Conservation (phyloP, 371 early-diverging fungal species). For the Saksenaea oblongispora region DNA sequence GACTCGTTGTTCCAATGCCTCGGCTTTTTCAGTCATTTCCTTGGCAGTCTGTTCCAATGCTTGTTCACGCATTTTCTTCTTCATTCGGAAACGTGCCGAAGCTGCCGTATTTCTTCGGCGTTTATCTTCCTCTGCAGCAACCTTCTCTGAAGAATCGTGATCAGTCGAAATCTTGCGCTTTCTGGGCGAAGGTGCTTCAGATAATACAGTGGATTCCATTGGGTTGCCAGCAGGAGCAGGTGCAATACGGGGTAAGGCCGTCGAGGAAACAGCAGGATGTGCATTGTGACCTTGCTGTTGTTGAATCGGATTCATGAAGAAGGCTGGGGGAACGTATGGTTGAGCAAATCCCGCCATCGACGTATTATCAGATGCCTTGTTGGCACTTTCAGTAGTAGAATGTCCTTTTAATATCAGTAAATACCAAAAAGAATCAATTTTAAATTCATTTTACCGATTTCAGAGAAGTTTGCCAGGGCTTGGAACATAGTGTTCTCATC, state of each 20-base stretch:
- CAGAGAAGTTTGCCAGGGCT: conserved; percentile 8
- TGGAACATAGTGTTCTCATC: conserved; percentile 9
- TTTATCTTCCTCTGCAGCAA: conserved; percentile 78
- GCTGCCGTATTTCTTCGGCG: conserved; percentile 93
- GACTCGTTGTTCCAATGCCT: conserved; percentile 70
- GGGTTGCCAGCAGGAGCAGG: conserved; percentile 30
- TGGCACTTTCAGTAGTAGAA: background rate
- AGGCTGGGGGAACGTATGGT: background rate
- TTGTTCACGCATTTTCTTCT: conserved; percentile 90
- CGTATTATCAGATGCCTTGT: background rate
- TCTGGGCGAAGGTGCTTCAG: conserved; percentile 5
- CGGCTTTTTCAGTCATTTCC: conserved; percentile 78
- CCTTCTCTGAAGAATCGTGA: conserved; percentile 18
- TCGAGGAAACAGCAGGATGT: conserved; percentile 1
- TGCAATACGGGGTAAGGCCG: conserved; percentile 34
- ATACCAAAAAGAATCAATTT: background rate
- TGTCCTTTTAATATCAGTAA: background rate
- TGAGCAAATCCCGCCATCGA: background rate
- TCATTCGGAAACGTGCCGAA: conserved; percentile 92
- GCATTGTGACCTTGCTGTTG: conserved; percentile 15
- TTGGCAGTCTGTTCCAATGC: conserved; percentile 80
- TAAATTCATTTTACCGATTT: conserved; percentile 8
- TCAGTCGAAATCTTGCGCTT: background rate
- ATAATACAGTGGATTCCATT: conserved; percentile 1
- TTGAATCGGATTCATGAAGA: conserved; percentile 8